Conservation (phyloP, 2,329 filamentous ascomycete genomes). For the Monosporascus sp. region DNA sequence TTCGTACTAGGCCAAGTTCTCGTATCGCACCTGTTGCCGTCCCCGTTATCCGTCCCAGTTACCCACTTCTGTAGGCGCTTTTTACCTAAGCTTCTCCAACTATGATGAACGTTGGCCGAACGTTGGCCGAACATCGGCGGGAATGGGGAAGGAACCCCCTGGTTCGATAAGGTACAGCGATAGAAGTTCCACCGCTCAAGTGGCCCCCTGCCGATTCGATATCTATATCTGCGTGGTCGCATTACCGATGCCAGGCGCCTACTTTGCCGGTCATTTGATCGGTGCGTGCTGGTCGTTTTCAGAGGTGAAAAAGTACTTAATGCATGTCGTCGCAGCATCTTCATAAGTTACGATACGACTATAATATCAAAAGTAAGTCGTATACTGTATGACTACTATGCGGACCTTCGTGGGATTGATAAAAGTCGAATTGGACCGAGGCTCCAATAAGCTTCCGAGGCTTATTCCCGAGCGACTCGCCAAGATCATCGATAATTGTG, state of each 20-base stretch:
- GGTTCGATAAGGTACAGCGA: background rate
- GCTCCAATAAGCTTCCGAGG: background rate
- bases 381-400: too few species aligned
- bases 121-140: background rate
- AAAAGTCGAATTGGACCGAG: too few species aligned
- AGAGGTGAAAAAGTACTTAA: too few species aligned
- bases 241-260: background rate
- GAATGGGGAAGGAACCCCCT: background rate
- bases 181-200: background rate
- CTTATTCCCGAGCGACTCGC: background rate
- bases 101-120: background rate
- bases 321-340: too few species aligned
- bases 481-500: background rate
- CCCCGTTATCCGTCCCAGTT: background rate
- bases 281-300: too few species aligned
- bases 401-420: too few species aligned
- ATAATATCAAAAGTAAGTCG: background rate
- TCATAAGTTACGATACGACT: too few species aligned
- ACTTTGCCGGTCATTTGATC: too few species aligned
- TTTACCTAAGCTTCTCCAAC: background rate
- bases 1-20: too few species aligned
- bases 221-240: background rate
- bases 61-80: background rate
- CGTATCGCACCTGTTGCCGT: too few species aligned
- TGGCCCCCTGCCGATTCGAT: background rate